These are phyloP conservation scores for Leishmania turanica DNA, from an alignment of 208 protist genomes.

Conservation along the genomic window DNA sequence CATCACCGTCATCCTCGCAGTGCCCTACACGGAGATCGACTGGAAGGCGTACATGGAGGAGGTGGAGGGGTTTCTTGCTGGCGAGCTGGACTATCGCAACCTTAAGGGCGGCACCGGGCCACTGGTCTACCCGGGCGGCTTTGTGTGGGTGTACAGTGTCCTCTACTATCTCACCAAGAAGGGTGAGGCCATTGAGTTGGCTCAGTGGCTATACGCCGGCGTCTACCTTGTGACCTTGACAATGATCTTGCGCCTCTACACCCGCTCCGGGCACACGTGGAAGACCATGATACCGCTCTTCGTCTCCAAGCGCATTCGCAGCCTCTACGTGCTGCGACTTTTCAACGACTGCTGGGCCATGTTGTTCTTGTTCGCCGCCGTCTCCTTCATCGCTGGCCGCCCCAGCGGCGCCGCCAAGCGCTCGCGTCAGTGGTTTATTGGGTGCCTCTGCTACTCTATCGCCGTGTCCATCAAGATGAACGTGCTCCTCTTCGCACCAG, in stretches of 20 bases:
- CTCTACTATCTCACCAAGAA: constrained; percentile 80
- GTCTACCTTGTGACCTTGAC: constrained; percentile 71
- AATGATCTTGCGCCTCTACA: constrained; percentile 55
- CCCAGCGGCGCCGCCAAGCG: constrained; percentile 11
- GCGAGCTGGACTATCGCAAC: constrained; percentile 81
- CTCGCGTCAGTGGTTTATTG: constrained; percentile 52
- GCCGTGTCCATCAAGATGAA: constrained; percentile 97
- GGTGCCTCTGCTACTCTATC: constrained; percentile 72
- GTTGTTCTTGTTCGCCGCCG: constrained; percentile 71
- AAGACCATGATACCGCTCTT: constrained; percentile 51
- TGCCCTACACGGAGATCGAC: constrained; percentile 90
- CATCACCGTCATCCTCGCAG: constrained; percentile 35
- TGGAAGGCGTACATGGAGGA: constrained; percentile 94
- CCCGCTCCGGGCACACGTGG: constrained; percentile 30
- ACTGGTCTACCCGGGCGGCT: constrained; percentile 91
- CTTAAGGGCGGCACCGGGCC: constrained; percentile 83
- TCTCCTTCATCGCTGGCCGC: constrained; percentile 46
- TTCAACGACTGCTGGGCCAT: constrained; percentile 93
- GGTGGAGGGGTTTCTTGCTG: constrained; percentile 71
- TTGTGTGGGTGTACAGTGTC: constrained; percentile 86
- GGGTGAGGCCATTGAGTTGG: constrained; percentile 61
- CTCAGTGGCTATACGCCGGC: constrained; percentile 74
- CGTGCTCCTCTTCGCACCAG: constrained; percentile 92
- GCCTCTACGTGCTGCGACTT: constrained; percentile 83
- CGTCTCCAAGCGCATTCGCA: constrained; percentile 84